These are phyloP conservation scores for Exophiala oligosperma DNA, from an alignment of 2,329 filamentous ascomycete species.

Conservation along the genomic window DNA sequence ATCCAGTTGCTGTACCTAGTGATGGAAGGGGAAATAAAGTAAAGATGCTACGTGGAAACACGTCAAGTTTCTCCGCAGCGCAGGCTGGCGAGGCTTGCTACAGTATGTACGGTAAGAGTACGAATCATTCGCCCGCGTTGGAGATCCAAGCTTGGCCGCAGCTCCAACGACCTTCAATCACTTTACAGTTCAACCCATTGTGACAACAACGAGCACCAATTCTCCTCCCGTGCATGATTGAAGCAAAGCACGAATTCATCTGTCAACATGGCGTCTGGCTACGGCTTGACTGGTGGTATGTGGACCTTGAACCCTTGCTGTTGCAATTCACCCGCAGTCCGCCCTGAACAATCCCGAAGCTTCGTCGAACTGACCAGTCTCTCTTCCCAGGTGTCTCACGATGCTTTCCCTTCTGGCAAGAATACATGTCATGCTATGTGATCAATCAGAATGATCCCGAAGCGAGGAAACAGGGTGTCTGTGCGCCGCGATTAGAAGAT, in stretches of 20 bases:
- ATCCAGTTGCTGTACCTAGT: not conserved
- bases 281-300: constrained; percentile 56
- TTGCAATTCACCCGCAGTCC: not conserved
- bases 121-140: not conserved
- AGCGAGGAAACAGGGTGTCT: constrained; percentile 81
- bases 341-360: not conserved
- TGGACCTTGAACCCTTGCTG: constrained; percentile 12
- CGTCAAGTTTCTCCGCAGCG: not conserved
- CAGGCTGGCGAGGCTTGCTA: not conserved
- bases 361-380: constrained; percentile 5
- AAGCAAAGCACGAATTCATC: not conserved
- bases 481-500: constrained; percentile 80
- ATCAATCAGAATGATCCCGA: constrained; percentile 83
- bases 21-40: not conserved
- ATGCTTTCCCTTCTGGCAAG: constrained; percentile 99
- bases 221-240: constrained; percentile 15
- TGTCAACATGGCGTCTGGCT: constrained; percentile 52
- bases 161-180: constrained; percentile 6
- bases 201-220: constrained; percentile 18
- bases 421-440: constrained; percentile 96
- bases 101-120: not conserved
- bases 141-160: constrained; percentile 6
- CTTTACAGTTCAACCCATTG: not conserved
- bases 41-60: constrained; percentile 1
- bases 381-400: constrained; percentile 61